Evolutionary conservation across 306 rosid species (phyloP), one percentile per base, ranked within the genome.

Genomic region (Sesbania bispinosa): DNA sequence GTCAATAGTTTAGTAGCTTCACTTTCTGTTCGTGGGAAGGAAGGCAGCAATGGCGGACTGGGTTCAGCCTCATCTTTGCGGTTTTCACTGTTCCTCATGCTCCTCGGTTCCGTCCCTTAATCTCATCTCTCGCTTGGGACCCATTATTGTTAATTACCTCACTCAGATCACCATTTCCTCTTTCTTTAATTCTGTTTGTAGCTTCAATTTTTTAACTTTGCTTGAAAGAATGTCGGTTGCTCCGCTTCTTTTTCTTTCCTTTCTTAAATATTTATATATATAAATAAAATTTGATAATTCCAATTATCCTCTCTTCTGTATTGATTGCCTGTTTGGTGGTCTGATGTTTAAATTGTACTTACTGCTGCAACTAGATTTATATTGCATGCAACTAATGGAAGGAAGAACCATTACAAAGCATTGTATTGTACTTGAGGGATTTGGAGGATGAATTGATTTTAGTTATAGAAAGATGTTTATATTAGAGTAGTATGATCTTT

Each of bases 61-160:
- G 73, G 9, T 64, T 75, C 63, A 16, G 50, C 53, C 85, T 85
- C 76, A 35, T 79, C 71, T 71, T 73, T 51, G 84, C 80, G 21
- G 45, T 79, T 36, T n/a, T 84, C 85, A 30, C 82, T 86, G 62
- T 48, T 84, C 81, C 67, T 88, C 33, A 11, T 80, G 6, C 88
- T 90, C 69, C 70, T 88, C 53, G 98, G 98, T 93, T 74, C n/a
- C 36, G 91, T 88, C n/a, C 20, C 77, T 66, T 64, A 1, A 10
- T 20, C 57, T 7, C 53, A 21, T 42, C 50, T 27, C 14, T 50
- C 4, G n/a, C n/a, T 3, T 20, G 7, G 6, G 6, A 33, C 51
- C n/a, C 5, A 24, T 10, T 20, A n/a, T 53, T 23, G 3, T 0
- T 27, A 26, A n/a, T 47, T 47, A 3, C 26, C 29, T 62, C 53